Evolutionary conservation across 202 grass and related monocot genomes (phyloP), one percentile per base, ranked within the genome.

Genomic region (Elaeis oleifera): DNA sequence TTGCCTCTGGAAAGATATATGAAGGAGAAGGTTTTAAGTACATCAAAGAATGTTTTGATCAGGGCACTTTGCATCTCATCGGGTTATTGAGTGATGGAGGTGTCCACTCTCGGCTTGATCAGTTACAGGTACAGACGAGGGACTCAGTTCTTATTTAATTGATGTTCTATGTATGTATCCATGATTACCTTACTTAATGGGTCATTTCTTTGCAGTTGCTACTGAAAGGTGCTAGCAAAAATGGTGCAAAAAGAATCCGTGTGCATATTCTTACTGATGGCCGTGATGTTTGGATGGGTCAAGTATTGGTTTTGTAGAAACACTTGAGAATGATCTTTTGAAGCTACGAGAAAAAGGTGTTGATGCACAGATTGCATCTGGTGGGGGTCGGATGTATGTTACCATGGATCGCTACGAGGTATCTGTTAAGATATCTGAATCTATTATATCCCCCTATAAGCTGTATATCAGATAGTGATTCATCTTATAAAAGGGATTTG

Each of bases 371-470:
- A 77, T 95, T 82, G 91, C 91, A 60, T 96, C 91, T 68, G 87
- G 91, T 69, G 91, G 91, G 73, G 91, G 91, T 75, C 85, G 91
- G 67, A 96, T 96, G 91, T 74, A 90, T 16, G 91, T 96, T 77
- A 96, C 84, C 70, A 99, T 99, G 94, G 94, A 99, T 67, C 94
- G 94, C 18, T 99, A 99, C 20, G 94, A 99, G 94, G 94, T 99
- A 72, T 61, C 11, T 44, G 36, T 44, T 14, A 44, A 44, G 36
- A 9, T 13, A 39, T 39, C 8, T 11, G 36, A 39, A 11, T 39
- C 36, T 39, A 39, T 39, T 39, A 44, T 13, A 44, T 44, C 36
- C 9, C 9, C 36, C 1, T 13, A 44, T 44, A 13, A 44, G 36
- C 36, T 13, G 36, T 44, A 44, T 44, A 44, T 44, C 1, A 44